phyloP scores from a whole-genome alignment of 2,329 filamentous ascomycete species.

The Penicillium sp. region DNA sequence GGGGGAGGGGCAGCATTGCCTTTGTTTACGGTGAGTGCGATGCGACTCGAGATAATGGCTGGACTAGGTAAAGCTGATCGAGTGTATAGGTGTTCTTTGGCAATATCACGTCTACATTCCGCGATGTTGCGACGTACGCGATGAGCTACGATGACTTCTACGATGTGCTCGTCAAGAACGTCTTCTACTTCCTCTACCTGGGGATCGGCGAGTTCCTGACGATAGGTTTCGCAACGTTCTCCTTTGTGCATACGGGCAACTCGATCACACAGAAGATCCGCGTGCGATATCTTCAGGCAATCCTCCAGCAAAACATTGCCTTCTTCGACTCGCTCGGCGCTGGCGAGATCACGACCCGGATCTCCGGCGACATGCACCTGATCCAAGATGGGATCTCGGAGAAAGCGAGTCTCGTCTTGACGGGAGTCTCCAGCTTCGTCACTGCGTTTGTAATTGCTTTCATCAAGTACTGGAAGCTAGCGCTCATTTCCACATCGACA shows the following conservation, averaged over 20 bases:
- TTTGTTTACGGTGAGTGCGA: constrained; percentile 68
- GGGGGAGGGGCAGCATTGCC: constrained; percentile 74
- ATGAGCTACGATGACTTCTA: constrained; percentile 61
- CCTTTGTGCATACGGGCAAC: constrained; percentile 85
- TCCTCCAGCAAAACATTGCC: constrained; percentile 82
- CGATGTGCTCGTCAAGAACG: constrained; percentile 61
- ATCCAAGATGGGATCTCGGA: constrained; percentile 92
- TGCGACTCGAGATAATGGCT: too few species aligned
- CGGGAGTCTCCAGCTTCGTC: constrained; percentile 77
- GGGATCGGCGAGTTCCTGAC: constrained; percentile 76
- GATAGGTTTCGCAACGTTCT: constrained; percentile 76
- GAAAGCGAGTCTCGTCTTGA: constrained; percentile 78
- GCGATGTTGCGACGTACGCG: constrained; percentile 60
- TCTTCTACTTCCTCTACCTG: constrained; percentile 83
- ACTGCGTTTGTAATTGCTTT: constrained; percentile 89
- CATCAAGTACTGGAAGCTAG: constrained; percentile 88
- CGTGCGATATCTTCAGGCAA: constrained; percentile 78
- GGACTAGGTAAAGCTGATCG: background rate
- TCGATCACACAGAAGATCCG: constrained; percentile 77
- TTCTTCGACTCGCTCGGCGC: constrained; percentile 90
- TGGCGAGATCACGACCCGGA: constrained; percentile 88
- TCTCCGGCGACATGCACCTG: constrained; percentile 87
- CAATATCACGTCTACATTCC: constrained; percentile 72
- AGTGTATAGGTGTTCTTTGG: constrained; percentile 66
- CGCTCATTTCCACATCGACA: constrained; percentile 79